Evolutionary conservation across 2,329 filamentous ascomycete species (phyloP).

Genomic region (Fusarium nematophilum): DNA sequence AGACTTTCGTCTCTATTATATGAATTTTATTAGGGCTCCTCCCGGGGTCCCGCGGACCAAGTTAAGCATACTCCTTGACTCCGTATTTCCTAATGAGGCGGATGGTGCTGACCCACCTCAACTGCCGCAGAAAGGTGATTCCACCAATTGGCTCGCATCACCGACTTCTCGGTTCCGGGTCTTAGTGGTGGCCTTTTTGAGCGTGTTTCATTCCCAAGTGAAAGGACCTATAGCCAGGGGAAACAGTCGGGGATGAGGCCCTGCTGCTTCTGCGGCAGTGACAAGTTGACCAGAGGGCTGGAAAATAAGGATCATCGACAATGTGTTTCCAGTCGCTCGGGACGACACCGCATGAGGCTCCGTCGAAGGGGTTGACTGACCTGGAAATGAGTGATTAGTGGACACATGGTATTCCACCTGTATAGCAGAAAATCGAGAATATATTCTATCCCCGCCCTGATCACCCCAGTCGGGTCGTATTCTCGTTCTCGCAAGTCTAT

Average conservation of each 20-base stretch:
- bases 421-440: too few relatives aligned
- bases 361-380: too few relatives aligned
- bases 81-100: slow-evolving; percentile 7
- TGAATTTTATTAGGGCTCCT: background rate
- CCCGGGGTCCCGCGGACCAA: too few relatives aligned
- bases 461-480: too few relatives aligned
- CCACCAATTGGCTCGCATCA: slow-evolving; percentile 24
- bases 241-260: background rate
- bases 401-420: too few relatives aligned
- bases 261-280: background rate
- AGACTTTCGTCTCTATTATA: background rate
- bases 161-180: background rate
- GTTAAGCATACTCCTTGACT: too few relatives aligned
- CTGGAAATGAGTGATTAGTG: too few relatives aligned
- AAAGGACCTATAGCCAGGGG: background rate
- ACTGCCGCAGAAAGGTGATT: slow-evolving; percentile 8
- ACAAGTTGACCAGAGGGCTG: background rate
- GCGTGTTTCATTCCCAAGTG: background rate
- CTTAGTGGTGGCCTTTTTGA: slow-evolving; percentile 10
- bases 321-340: background rate
- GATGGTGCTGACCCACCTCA: slow-evolving; percentile 20
- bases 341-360: too few relatives aligned
- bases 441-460: too few relatives aligned
- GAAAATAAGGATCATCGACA: background rate
- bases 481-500: too few relatives aligned